Base-by-base conservation (phyloP, 495 filamentous ascomycete genomes). In the Xylaria telfairii region DNA sequence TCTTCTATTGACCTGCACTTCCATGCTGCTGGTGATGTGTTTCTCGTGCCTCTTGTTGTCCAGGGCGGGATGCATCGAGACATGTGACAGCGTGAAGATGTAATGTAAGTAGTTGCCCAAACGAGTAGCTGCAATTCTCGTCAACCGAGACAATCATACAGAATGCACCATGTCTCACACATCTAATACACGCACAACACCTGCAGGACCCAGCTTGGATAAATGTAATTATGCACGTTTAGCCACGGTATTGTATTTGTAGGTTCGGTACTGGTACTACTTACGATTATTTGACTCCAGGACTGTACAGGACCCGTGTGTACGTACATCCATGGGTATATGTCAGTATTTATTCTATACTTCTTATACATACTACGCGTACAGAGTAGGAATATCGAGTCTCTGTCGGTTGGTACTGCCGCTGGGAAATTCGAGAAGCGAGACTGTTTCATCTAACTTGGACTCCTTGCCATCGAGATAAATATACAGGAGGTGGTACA, bases 301-400 rank as follows among this genome's bases (percentile, higher is more conserved):
- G 0, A 30, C 24, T 30, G 4, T 54, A 28, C 26, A n/a, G n/a
- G n/a, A n/a, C 24, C 13, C 51, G 24, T 54, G 51, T 54, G 51
- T 54, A 54, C 51, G 51, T 54, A 54, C 24, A 54, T 54, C 51
- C 51, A 30, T 54, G 51, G 51, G 6, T 54, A 54, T 54, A 54
- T 54, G 51, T 54, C 28, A 30, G 13, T 28, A 26, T 54, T 30
- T 54, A 28, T 54, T 30, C 47, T 51, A 26, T 30, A 30, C n/a
- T n/a, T n/a, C n/a, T n/a, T n/a, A n/a, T n/a, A n/a, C n/a, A n/a
- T n/a, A n/a, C n/a, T n/a, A n/a, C n/a, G n/a, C n/a, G n/a, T 28
- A 17, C 39, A 5, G 3, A 41, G 4, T 41, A 4, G 8, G 4
- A 6, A 28, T 30, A 17, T 53, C 21, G 24, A 8, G 13, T 26